A percentile compares a stretch with the other conserved stretches of the same genome.
Evolutionary conservation across 768 basidiomycete genomes (phyloP).

Genomic region (Symmetrospora coprosmae): DNA sequence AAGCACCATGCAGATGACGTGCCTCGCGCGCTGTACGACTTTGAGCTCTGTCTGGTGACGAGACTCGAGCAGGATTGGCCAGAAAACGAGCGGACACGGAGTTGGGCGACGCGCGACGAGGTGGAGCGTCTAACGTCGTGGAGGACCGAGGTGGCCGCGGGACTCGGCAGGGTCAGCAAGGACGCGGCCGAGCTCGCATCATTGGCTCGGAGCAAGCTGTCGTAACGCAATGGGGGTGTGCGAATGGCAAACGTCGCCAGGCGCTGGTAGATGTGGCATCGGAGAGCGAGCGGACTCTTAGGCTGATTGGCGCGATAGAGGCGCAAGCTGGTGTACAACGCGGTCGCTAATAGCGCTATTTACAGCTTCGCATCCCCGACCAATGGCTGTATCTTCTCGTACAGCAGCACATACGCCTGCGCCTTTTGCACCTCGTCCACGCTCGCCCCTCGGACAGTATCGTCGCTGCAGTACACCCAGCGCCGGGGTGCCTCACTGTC

Average conservation of each 20-base stretch:
- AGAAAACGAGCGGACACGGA: slow-evolving; percentile 8
- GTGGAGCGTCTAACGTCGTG: background rate
- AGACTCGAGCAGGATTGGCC: slow-evolving; percentile 7
- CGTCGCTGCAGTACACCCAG: slow-evolving; percentile 90
- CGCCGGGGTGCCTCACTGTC: slow-evolving; percentile 38
- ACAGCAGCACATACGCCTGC: slow-evolving; percentile 89
- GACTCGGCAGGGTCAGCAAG: background rate
- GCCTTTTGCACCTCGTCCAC: slow-evolving; percentile 79
- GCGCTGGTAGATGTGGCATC: too few relatives aligned
- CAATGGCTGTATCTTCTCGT: too few relatives aligned
- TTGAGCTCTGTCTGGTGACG: slow-evolving; percentile 8
- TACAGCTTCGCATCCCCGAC: too few relatives aligned
- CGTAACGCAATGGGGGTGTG: too few relatives aligned
- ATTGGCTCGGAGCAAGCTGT: too few relatives aligned
- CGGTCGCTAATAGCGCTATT: too few relatives aligned
- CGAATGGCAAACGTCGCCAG: too few relatives aligned
- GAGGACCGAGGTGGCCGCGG: background rate
- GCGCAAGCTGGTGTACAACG: too few relatives aligned
- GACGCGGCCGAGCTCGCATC: too few relatives aligned
- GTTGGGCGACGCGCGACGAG: background rate
- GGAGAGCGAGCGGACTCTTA: too few relatives aligned
- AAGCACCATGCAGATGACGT: background rate
- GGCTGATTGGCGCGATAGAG: too few relatives aligned
- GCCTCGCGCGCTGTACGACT: background rate
- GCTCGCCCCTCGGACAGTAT: slow-evolving; percentile 60